phyloP scores from a whole-genome alignment of 768 basidiomycete genomes.

The Gymnopilus junonius region DNA sequence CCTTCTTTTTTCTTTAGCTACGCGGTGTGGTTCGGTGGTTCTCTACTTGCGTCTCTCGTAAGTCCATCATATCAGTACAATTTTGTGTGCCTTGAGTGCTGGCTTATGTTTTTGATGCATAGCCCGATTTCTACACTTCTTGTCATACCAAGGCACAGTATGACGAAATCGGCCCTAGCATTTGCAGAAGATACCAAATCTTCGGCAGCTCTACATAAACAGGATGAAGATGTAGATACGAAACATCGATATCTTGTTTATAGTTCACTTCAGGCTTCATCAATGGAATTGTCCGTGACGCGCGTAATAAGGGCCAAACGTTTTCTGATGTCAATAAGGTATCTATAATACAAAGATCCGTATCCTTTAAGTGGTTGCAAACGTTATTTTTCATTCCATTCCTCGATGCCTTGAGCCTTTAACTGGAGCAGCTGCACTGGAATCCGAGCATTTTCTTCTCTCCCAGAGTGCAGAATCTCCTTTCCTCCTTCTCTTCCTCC shows the following conservation, averaged over 20 bases:
- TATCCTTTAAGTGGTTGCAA: neutral
- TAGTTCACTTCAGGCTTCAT: neutral
- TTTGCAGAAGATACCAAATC: conserved; percentile 91
- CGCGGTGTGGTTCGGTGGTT: conserved; percentile 99
- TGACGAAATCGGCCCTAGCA: conserved; percentile 90
- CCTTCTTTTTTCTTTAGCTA: conserved; percentile 48
- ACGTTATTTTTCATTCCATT: neutral
- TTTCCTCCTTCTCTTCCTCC: conserved; percentile 69
- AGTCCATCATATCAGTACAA: conserved; percentile 29
- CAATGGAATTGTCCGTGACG: conserved; percentile 2
- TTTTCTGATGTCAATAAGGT: neutral
- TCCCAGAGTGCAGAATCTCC: conserved; percentile 79
- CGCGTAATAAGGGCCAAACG: neutral
- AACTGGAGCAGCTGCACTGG: conserved; percentile 94
- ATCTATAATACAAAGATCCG: neutral
- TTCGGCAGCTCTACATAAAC: conserved; percentile 84
- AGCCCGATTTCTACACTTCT: conserved; percentile 95
- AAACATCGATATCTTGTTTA: conserved; percentile 7
- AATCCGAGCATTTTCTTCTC: conserved; percentile 80
- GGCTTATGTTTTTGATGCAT: conserved; percentile 7
- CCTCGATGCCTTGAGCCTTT: conserved; percentile 17
- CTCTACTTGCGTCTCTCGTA: conserved; percentile 89
- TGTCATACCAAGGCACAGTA: conserved; percentile 96
- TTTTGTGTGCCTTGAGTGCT: neutral
- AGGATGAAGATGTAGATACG: neutral